Conservation (phyloP, 768 basidiomycete genomes). For the Tricholoma sp. region DNA sequence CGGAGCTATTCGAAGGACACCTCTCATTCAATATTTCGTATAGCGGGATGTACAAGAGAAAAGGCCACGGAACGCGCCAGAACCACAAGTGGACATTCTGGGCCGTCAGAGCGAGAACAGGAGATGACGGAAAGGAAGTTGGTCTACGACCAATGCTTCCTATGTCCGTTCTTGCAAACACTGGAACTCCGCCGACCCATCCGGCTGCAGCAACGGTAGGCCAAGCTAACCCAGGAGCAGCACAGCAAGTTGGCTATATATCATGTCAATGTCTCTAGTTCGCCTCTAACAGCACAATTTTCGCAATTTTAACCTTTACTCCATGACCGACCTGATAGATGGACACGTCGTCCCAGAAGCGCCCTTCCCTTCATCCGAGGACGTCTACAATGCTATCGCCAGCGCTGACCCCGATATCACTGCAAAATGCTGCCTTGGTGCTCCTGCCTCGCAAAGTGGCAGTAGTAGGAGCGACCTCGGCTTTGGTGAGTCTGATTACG, state of each 20-base stretch:
- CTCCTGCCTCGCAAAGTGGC: neutral
- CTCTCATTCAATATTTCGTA: constrained; percentile 31
- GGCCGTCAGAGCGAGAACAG: constrained; percentile 31
- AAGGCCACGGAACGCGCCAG: constrained; percentile 29
- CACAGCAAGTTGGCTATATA: neutral
- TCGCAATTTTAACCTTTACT: neutral
- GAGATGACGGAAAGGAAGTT: constrained; percentile 26
- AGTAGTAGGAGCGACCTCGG: neutral
- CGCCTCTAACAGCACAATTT: neutral
- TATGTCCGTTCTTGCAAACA: neutral
- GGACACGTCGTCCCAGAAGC: neutral
- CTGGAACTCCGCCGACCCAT: neutral
- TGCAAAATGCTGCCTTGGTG: neutral
- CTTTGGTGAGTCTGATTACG: neutral
- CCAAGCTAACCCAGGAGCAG: neutral
- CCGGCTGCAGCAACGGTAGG: neutral
- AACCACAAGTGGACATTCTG: constrained; percentile 27
- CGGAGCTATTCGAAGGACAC: constrained; percentile 35
- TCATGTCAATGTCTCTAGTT: neutral
- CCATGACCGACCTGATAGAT: neutral
- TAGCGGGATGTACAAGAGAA: constrained; percentile 27
- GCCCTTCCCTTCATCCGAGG: neutral
- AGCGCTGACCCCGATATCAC: neutral
- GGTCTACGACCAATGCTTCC: constrained; percentile 14
- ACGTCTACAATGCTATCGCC: neutral